Evolutionary conservation across 163 green algal species (phyloP), one percentile per base, ranked within the genome.

Genomic region (Chlamydomonas reinhardtii): DNA sequence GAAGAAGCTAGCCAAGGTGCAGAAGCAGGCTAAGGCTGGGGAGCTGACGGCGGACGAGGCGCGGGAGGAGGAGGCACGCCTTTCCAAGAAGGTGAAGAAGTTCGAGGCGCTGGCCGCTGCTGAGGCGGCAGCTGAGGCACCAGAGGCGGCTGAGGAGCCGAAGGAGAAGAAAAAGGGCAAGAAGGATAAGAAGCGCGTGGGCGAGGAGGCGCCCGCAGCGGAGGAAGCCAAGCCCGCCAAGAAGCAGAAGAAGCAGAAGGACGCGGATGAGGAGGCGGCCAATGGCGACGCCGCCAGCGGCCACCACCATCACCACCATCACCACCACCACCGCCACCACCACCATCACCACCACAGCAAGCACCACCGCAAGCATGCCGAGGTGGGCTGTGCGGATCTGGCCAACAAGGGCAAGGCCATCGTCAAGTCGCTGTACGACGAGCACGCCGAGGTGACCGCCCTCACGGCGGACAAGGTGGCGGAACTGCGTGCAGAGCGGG

Each of bases 371-470:
- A 89, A 90, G 73, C 81, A 90, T 25, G 83, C 81, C 39, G 75
- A 81, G 34, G 94, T 98, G 4, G 95, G 95, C 31, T 89, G 95
- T 88, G 81, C 73, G 12, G 52, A 89, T n/a, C 87, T 97, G n/a
- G 94, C 94, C 19, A 59, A 76, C 29, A 82, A n/a, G 32, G 77
- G 87, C 27, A 91, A 92, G 29, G 72, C 89, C 9, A 90, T 98
- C 68, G 52, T 94, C 37, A 96, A 96, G 88, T 76, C 66, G 24
- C 86, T 96, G 61, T 97, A 97, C 89, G 91, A 74, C n/a, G 89
- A 96, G 86, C 83, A 94, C 78, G 35, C 90, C 4, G 90, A 93
- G 19, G 89, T 95, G 4, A 72, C 88, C n/a, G 79, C 72, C 27
- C 90, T 96, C 87, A 85, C 70, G 27, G 83, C 84, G 0, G 91